Percentiles rank a stretch among this genome's conserved stretches.
These are phyloP conservation scores for Nemania sp. DNA, from an alignment of 2,329 filamentous ascomycete species.

Conservation along the genomic window DNA sequence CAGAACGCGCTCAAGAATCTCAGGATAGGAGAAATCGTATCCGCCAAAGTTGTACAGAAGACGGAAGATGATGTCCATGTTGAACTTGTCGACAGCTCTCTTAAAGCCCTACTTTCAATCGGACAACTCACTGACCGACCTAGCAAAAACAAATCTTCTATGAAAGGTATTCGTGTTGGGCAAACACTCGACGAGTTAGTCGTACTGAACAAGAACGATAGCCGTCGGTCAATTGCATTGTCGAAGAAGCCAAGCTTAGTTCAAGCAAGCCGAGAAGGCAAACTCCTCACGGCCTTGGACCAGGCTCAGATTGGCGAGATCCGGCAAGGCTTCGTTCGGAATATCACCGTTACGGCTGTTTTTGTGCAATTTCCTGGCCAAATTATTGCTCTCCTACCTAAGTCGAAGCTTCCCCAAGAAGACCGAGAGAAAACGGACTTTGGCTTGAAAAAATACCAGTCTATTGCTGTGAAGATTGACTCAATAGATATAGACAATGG, in stretches of 20 bases:
- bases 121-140: constrained; percentile 90
- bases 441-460: constrained; percentile 81
- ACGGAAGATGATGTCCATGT: constrained; percentile 80
- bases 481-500: constrained; percentile 77
- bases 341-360: constrained; percentile 82
- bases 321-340: constrained; percentile 84
- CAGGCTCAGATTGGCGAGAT: constrained; percentile 76
- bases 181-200: constrained; percentile 85
- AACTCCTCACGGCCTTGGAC: constrained; percentile 77
- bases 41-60: constrained; percentile 84
- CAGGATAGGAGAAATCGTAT: constrained; percentile 78
- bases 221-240: constrained; percentile 79
- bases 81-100: constrained; percentile 77
- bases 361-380: constrained; percentile 90
- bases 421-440: constrained; percentile 77
- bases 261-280: constrained; percentile 77
- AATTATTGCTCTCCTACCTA: constrained; percentile 82
- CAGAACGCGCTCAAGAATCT: constrained; percentile 82
- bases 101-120: constrained; percentile 82
- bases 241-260: constrained; percentile 87
- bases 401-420: constrained; percentile 79
- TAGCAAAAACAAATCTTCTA: constrained; percentile 74
- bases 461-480: constrained; percentile 77
- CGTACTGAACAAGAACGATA: constrained; percentile 86
- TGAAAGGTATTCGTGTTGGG: constrained; percentile 86